These are phyloP conservation scores for Emericellopsis atlantica DNA, from an alignment of 2,329 filamentous ascomycete genomes.

Conservation along the genomic window DNA sequence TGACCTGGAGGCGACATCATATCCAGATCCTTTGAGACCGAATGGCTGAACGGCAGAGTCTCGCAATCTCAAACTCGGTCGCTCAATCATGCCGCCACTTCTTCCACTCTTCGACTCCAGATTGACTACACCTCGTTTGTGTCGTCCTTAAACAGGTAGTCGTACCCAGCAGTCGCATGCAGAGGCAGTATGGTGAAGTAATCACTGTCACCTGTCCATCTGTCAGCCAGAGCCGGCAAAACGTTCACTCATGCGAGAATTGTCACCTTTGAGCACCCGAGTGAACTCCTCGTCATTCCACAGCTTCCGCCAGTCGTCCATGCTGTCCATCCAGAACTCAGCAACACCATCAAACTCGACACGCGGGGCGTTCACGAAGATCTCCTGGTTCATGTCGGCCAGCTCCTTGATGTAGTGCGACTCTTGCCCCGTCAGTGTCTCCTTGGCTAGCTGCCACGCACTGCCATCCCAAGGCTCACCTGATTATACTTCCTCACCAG, in stretches of 20 bases:
- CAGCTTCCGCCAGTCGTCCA: slow-evolving; percentile 1
- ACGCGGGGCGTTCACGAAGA: neutral
- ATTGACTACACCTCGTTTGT: neutral
- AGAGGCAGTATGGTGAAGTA: neutral
- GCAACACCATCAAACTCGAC: neutral
- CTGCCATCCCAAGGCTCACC: neutral
- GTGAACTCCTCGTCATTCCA: neutral
- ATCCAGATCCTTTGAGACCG: too few relatives aligned
- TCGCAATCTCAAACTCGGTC: too few relatives aligned
- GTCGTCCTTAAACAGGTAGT: neutral
- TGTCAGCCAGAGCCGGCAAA: neutral
- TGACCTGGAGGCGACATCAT: too few relatives aligned
- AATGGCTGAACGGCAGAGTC: too few relatives aligned
- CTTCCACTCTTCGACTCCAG: too few relatives aligned
- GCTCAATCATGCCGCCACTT: too few relatives aligned
- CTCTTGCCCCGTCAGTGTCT: neutral
- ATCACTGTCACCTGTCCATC: neutral
- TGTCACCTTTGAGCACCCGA: neutral
- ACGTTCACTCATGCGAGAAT: neutral
- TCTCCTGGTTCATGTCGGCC: neutral
- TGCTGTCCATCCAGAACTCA: slow-evolving; percentile 2
- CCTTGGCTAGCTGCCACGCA: neutral
- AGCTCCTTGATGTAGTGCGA: slow-evolving; percentile 1
- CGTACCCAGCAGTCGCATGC: neutral
- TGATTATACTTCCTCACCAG: neutral